phyloP scores from a whole-genome alignment of 2,329 filamentous ascomycete species.

The Scedosporium aurantiacum region DNA sequence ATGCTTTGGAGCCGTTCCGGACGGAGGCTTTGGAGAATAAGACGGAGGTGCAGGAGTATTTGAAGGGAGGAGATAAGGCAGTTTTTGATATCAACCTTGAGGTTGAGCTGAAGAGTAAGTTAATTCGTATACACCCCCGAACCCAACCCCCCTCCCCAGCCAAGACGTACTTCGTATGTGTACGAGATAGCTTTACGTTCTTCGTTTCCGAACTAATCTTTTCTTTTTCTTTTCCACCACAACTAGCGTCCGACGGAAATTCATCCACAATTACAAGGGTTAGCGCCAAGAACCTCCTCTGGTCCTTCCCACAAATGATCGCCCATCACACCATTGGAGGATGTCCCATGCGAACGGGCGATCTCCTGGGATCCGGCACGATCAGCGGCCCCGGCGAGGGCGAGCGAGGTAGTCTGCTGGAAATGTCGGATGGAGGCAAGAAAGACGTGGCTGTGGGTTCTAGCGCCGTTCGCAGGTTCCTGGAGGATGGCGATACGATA shows the following conservation, averaged over 20 bases:
- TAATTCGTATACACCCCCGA: background rate
- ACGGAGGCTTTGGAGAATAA: background rate
- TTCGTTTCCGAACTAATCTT: background rate
- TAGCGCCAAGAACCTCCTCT: slow-evolving; percentile 38
- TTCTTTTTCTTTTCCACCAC: background rate
- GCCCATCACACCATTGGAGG: slow-evolving; percentile 64
- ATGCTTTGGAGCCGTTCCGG: slow-evolving; percentile 29
- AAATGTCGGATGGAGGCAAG: slow-evolving; percentile 34
- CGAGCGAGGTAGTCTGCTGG: slow-evolving; percentile 32
- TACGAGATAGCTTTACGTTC: background rate
- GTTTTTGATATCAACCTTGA: slow-evolving; percentile 7
- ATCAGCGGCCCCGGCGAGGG: slow-evolving; percentile 26
- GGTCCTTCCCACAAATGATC: slow-evolving; percentile 69
- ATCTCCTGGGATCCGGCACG: slow-evolving; percentile 49
- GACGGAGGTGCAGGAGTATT: slow-evolving; percentile 3
- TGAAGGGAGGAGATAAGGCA: slow-evolving; percentile 1
- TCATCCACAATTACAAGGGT: slow-evolving; percentile 3
- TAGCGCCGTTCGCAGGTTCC: slow-evolving; percentile 29
- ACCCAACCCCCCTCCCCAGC: background rate
- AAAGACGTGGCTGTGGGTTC: slow-evolving; percentile 26
- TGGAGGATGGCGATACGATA: slow-evolving; percentile 35
- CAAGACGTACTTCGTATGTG: background rate
- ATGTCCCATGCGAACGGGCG: slow-evolving; percentile 58
- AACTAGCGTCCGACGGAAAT: background rate
- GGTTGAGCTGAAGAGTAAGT: slow-evolving; percentile 1